Evolutionary conservation across 345 rosid genomes (phyloP).

Genomic region (Salix viminalis): DNA sequence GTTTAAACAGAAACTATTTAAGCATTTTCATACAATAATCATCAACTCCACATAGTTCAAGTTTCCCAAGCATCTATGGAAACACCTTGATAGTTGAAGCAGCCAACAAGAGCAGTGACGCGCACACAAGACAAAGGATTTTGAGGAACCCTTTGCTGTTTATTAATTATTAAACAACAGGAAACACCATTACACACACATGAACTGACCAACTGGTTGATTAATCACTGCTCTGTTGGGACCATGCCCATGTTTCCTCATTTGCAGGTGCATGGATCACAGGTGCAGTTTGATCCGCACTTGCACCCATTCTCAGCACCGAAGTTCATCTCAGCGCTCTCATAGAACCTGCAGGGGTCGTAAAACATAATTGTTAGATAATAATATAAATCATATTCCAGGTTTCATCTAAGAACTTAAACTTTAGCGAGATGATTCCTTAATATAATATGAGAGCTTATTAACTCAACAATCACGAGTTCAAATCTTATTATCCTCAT

Average conservation of each 20-base stretch:
- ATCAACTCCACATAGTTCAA: not conserved
- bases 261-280: constrained; percentile 49
- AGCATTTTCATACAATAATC: not conserved
- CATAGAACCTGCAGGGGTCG: constrained; percentile 21
- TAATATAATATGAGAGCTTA: no score
- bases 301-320: constrained; percentile 53
- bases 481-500: no score
- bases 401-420: no score
- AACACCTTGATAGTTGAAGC: not conserved
- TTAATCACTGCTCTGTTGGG: not conserved
- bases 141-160: not conserved
- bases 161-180: not conserved
- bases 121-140: not conserved
- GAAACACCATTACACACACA: not conserved
- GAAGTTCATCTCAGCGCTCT: constrained; percentile 35
- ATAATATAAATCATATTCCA: no score
- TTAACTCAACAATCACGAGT: accelerated
- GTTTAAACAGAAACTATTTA: not conserved
- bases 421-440: accelerated
- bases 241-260: not conserved
- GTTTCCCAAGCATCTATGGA: no score
- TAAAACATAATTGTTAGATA: accelerated
- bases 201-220: not conserved
- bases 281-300: constrained; percentile 70
- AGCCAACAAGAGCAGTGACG: not conserved